Evolutionary conservation across 108 stramenopile species (phyloP), one percentile per base, ranked within the genome.

Genomic region (Mediolabrus comicus): DNA sequence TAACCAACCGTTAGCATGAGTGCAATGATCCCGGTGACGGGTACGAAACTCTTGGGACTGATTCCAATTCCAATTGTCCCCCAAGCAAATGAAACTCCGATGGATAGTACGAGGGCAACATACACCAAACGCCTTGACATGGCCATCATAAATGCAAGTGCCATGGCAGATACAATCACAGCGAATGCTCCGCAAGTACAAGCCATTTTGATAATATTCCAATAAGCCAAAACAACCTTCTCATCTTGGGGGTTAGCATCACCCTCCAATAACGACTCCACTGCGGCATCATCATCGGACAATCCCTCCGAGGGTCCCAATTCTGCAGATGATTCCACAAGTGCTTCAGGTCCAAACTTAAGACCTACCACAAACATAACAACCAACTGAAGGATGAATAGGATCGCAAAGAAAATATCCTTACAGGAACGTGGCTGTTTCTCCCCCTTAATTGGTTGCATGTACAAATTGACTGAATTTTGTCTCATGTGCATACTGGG

Each of bases 31-130:
- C 93, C 93, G 12, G 86, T 88, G 31, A 88, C 81, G 14, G 93
- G 93, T 24, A 94, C 90, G 57, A 91, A 86, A 31, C 81, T 89
- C 28, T 76, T 85, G 29, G 93, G 93, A 73, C 82, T 87, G 1
- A 94, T 80, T 17, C 88, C 90, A 53, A 91, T 88, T 6, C 93
- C 93, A 59, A 94, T 85, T 9, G 90, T 94, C 12, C 90, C 90
- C 90, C 90, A 94, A 24, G 84, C 86, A 55, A 94, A 91, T 30
- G 85, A 86, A 12, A 94, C 71, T 10, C 84, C 84, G 51, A 94
- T 87, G 19, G 87, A 74, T 26, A 90, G 54, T 46, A 87, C 70
- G 34, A 94, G 61, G 6, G 87, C 86, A 35, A 93, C 76, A 67
- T 93, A 90, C 29, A 93, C 85, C 51, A 93, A 68, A 31, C 73